Conservation (phyloP, 495 filamentous ascomycete genomes). For the Xylona heveae region DNA sequence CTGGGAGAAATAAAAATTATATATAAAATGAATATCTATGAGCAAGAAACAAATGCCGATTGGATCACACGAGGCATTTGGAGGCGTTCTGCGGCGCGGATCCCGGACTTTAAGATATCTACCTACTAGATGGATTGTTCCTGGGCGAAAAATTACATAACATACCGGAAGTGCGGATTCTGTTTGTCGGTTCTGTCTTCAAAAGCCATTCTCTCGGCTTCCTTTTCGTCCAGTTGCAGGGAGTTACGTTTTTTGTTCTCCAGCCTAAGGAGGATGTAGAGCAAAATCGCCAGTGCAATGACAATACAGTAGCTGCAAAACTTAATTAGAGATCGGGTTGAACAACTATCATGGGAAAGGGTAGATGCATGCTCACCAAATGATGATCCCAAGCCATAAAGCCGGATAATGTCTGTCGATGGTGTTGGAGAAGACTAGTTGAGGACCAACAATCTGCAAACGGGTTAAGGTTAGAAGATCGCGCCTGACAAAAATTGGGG, state of each 20-base stretch:
- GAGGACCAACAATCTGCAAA: constrained; percentile 40
- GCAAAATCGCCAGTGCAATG: constrained; percentile 26
- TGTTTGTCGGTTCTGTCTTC: constrained; percentile 56
- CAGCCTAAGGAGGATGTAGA: constrained; percentile 32
- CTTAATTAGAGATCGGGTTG: not conserved
- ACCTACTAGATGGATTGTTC: no score
- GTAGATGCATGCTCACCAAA: constrained; percentile 29
- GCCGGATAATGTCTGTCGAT: constrained; percentile 43
- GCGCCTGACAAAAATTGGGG: no score
- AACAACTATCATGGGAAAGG: not conserved
- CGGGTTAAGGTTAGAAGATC: not conserved
- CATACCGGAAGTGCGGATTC: constrained; percentile 56
- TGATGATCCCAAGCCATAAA: constrained; percentile 47
- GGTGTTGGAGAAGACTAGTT: constrained; percentile 39
- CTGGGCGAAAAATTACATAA: constrained; percentile 25
- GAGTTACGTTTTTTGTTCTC: constrained; percentile 31
- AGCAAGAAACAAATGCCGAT: no score
- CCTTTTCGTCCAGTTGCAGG: constrained; percentile 31
- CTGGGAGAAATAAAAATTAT: no score
- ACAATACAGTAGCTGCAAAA: constrained; percentile 40
- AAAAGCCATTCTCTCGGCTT: constrained; percentile 43
- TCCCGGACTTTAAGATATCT: no score
- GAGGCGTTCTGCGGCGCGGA: no score
- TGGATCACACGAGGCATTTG: no score
- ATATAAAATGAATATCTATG: no score